Evolutionary conservation across 441 rosid species (phyloP).

Genomic region (Kokia cookei): DNA sequence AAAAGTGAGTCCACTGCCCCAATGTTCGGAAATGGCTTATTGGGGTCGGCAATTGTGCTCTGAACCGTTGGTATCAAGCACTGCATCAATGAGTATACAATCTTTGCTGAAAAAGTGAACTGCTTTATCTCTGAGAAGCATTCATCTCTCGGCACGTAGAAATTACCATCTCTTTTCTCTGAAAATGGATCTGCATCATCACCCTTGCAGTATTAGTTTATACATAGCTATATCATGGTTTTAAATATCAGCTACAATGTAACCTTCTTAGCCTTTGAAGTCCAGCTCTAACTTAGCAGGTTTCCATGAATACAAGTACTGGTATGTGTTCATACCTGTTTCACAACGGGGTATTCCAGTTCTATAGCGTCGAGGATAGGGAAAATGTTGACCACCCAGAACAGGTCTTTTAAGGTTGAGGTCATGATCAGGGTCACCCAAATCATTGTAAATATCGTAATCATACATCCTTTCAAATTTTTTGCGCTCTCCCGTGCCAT

Average conservation of each 20-base stretch:
- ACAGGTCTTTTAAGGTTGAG: neutral
- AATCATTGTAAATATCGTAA: slow-evolving; percentile 70
- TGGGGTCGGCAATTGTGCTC: slow-evolving; percentile 20
- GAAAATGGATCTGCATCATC: slow-evolving; percentile 34
- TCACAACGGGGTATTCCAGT: slow-evolving; percentile 39
- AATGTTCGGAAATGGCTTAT: slow-evolving; percentile 45
- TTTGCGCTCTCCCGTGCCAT: slow-evolving; percentile 48
- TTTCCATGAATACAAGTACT: neutral
- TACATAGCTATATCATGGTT: neutral
- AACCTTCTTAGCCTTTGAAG: neutral
- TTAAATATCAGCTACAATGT: no score
- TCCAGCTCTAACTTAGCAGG: neutral
- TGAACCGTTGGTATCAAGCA: slow-evolving; percentile 45
- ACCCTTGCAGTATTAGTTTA: neutral
- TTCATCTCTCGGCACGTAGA: slow-evolving; percentile 73
- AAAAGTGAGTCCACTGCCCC: slow-evolving; percentile 44
- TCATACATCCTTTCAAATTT: slow-evolving; percentile 53
- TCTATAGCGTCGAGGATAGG: slow-evolving; percentile 66
- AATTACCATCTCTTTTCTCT: slow-evolving; percentile 29
- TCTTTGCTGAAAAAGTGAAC: slow-evolving; percentile 43
- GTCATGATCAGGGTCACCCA: slow-evolving; percentile 49
- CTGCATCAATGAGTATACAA: slow-evolving; percentile 44
- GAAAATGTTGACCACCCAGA: slow-evolving; percentile 1
- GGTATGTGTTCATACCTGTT: slow-evolving; percentile 13
- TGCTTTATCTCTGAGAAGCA: slow-evolving; percentile 49